These are phyloP conservation scores for Bolboschoenoplectus hybrid DNA, from an alignment of 202 grass and related monocot species.

Conservation along the genomic window DNA sequence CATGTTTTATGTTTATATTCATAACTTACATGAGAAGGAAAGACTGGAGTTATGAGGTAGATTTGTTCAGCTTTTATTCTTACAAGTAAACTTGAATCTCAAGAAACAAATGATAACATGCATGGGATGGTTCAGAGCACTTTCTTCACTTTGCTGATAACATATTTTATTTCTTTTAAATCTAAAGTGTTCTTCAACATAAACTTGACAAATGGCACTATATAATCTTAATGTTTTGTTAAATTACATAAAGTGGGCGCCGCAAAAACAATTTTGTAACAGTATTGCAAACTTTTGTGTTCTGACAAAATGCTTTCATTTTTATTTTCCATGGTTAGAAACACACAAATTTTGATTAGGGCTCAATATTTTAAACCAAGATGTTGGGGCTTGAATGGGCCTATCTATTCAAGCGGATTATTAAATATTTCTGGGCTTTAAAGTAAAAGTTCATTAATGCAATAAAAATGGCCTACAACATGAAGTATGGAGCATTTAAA, in stretches of 20 bases:
- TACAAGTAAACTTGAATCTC: conserved; percentile 21
- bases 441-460: neutral
- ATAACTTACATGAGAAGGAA: conserved; percentile 37
- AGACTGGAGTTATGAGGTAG: conserved; percentile 1
- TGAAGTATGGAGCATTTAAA: neutral
- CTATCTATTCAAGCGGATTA: neutral
- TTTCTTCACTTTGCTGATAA: conserved; percentile 14
- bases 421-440: too few species aligned
- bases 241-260: neutral
- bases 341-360: neutral
- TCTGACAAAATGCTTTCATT: neutral
- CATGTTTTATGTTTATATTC: conserved; percentile 23
- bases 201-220: conserved; percentile 25
- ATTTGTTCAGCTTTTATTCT: conserved; percentile 24
- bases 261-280: too few species aligned
- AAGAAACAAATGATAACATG: conserved; percentile 31
- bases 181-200: conserved; percentile 15
- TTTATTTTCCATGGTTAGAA: neutral
- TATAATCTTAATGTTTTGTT: neutral
- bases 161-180: conserved; percentile 17
- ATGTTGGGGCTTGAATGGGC: neutral
- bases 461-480: neutral
- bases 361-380: neutral
- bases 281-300: neutral
- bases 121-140: conserved; percentile 28